phyloP scores from a whole-genome alignment of 371 early-diverging fungal species.

The Lichtheimia hyalospora region DNA sequence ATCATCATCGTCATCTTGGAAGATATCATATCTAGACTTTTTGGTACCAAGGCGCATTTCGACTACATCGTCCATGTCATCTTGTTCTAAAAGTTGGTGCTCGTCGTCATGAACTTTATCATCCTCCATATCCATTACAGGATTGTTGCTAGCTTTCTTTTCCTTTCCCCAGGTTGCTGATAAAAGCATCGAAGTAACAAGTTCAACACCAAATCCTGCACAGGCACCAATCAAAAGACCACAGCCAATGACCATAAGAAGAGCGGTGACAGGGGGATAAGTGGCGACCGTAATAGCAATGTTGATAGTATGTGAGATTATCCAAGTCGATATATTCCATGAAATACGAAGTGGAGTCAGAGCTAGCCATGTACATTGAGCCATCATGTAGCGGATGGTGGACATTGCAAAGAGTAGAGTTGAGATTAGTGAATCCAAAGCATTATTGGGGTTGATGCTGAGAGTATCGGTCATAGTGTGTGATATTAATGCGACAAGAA shows the following conservation, averaged over 20 bases:
- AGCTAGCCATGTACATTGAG: not conserved
- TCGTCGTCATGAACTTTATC: not conserved
- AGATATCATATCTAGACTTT: not conserved
- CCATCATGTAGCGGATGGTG: not conserved
- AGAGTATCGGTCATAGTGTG: not conserved
- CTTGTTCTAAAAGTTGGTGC: not conserved
- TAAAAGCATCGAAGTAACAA: constrained; percentile 30
- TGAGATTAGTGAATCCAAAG: not conserved
- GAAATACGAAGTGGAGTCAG: constrained; percentile 1
- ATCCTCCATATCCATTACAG: not conserved
- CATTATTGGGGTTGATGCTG: not conserved
- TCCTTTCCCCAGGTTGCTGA: constrained; percentile 37
- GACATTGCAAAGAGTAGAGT: not conserved
- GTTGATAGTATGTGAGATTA: not conserved
- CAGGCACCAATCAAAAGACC: constrained; percentile 46
- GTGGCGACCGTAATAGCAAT: not conserved
- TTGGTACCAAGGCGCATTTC: not conserved
- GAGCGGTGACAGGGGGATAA: constrained; percentile 30
- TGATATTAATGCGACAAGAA: not conserved
- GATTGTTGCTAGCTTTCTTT: not conserved
- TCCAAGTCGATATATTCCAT: not conserved
- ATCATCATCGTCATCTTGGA: not conserved
- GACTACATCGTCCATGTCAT: constrained; percentile 3
- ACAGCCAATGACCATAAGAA: constrained; percentile 30
- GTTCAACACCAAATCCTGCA: constrained; percentile 51